Evolutionary conservation across 2,329 filamentous ascomycete genomes (phyloP).

Genomic region (Colletotrichum orchidophilum): DNA sequence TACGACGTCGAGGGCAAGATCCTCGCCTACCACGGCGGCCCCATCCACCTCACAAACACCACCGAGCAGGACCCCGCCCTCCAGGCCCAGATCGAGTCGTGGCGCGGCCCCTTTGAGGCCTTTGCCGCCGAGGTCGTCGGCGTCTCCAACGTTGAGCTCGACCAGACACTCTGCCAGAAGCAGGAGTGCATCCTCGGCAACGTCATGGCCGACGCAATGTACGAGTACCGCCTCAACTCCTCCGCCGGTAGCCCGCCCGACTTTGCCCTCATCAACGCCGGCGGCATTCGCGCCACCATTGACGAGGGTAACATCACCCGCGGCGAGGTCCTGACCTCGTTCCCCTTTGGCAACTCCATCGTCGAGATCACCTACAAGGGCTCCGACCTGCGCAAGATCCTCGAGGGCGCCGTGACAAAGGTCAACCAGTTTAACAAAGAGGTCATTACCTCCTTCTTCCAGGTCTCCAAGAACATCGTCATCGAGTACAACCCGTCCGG

Average conservation of each 20-base stretch:
- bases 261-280: constrained; percentile 71
- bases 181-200: constrained; percentile 68
- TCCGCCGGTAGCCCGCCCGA: constrained; percentile 52
- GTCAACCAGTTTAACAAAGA: constrained; percentile 64
- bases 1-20: constrained; percentile 70
- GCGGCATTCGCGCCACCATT: constrained; percentile 71
- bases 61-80: constrained; percentile 66
- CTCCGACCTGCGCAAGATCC: constrained; percentile 61
- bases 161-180: constrained; percentile 66
- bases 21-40: constrained; percentile 69
- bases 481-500: constrained; percentile 66
- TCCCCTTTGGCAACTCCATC: constrained; percentile 73
- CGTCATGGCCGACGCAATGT: constrained; percentile 67
- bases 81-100: constrained; percentile 65
- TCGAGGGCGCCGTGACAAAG: constrained; percentile 67
- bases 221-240: constrained; percentile 65
- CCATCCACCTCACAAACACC: constrained; percentile 70
- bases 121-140: constrained; percentile 68
- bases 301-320: constrained; percentile 69
- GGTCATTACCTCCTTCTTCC: constrained; percentile 66
- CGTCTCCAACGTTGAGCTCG: constrained; percentile 61
- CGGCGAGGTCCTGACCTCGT: constrained; percentile 70
- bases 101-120: constrained; percentile 69
- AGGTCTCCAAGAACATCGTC: constrained; percentile 65
- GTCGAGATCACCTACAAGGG: constrained; percentile 66